A percentile compares a stretch with the other conserved stretches of the same genome.
Evolutionary conservation across 306 rosid genomes (phyloP).

Genomic region (Canavalia ensiformis): DNA sequence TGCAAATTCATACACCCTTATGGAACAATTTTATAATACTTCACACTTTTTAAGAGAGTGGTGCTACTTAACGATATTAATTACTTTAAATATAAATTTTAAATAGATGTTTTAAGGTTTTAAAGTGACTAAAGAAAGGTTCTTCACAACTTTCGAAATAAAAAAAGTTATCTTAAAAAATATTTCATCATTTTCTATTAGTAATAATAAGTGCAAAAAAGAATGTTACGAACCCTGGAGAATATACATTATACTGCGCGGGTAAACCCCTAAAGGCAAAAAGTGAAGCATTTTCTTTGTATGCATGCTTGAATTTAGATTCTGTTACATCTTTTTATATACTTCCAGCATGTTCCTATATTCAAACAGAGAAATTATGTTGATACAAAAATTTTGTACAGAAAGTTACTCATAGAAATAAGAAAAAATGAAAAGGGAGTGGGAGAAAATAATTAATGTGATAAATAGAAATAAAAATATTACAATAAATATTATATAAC

Average conservation of each 20-base stretch:
- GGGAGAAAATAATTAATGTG: too few relatives aligned
- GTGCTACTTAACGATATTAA: not conserved
- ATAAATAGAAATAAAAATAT: too few relatives aligned
- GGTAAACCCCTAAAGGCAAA: constrained; percentile 3
- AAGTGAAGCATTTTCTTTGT: not conserved
- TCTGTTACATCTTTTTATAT: constrained; percentile 12
- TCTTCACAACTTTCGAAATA: not conserved
- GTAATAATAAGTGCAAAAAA: not conserved
- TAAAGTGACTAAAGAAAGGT: not conserved
- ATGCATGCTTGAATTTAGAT: constrained; percentile 23
- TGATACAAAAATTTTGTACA: too few relatives aligned
- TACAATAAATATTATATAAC: too few relatives aligned
- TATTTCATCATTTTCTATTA: not conserved
- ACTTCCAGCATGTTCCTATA: not conserved
- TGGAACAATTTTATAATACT: not conserved
- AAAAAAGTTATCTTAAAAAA: not conserved
- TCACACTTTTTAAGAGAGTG: not conserved
- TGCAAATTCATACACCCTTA: not conserved
- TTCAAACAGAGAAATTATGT: not conserved
- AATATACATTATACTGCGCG: not conserved
- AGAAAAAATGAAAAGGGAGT: too few relatives aligned
- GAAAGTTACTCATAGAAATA: too few relatives aligned
- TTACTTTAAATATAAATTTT: not conserved
- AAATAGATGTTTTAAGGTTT: not conserved
- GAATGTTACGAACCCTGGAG: not conserved